Evolutionary conservation across 2,329 filamentous ascomycete species (phyloP).

Genomic region (Tolypocladium inflatum): DNA sequence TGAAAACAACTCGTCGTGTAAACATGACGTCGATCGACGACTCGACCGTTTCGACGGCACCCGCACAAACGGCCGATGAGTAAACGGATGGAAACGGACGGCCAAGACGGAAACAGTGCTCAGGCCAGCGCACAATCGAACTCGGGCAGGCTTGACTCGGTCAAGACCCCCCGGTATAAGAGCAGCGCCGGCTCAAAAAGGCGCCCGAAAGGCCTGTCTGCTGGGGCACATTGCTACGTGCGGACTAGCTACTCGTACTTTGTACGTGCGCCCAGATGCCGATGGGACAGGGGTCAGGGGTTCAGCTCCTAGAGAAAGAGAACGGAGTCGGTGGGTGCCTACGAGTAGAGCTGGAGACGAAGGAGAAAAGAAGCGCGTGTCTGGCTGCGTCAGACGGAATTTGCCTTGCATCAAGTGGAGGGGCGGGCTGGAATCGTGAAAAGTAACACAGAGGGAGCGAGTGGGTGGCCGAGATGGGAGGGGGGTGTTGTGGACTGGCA

Average conservation of each 20-base stretch:
- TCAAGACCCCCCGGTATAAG: not conserved
- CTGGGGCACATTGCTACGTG: not conserved
- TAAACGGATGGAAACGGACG: not conserved
- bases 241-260: not conserved
- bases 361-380: not conserved
- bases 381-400: not conserved
- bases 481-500: not conserved
- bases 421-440: not conserved
- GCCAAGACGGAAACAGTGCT: not conserved
- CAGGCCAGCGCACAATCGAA: not conserved
- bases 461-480: not conserved
- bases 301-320: not conserved
- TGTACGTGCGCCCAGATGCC: not conserved
- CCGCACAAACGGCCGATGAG: not conserved
- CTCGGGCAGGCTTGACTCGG: not conserved
- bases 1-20: not conserved
- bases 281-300: not conserved
- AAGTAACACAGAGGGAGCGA: not conserved
- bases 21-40: not conserved
- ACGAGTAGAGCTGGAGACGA: not conserved
- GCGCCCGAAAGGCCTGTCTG: not conserved
- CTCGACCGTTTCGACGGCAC: not conserved
- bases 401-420: not conserved
- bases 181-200: not conserved
- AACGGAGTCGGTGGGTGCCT: not conserved